phyloP scores from a whole-genome alignment of 225 moss, liverwort and hornwort genomes.

The Anthoceros angustus region DNA sequence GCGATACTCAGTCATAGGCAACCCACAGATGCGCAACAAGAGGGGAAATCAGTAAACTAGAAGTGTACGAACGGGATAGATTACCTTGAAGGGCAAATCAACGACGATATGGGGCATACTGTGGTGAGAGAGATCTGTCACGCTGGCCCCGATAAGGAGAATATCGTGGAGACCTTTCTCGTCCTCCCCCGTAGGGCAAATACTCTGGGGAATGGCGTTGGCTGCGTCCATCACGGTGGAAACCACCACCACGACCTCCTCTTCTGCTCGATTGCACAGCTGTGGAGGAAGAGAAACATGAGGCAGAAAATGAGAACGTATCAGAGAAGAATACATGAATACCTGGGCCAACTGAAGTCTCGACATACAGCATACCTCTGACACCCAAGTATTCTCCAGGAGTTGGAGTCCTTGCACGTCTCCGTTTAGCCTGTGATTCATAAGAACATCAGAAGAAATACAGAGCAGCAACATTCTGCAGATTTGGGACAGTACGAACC shows the following conservation, averaged over 20 bases:
- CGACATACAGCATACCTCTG: conserved; percentile 29
- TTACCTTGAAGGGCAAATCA: conserved; percentile 13
- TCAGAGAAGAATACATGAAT: neutral
- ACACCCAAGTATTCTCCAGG: conserved; percentile 93
- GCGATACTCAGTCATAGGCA: too few species aligned
- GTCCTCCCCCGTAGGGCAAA: conserved; percentile 71
- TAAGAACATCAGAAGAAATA: neutral
- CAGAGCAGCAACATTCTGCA: neutral
- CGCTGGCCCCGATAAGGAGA: conserved; percentile 91
- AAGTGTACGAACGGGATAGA: neutral
- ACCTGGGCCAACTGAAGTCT: neutral
- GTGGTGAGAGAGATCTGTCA: conserved; percentile 81
- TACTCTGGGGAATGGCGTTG: conserved; percentile 87
- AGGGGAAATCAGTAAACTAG: neutral
- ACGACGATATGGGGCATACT: conserved; percentile 68
- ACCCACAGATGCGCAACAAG: too few species aligned
- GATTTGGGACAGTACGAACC: neutral
- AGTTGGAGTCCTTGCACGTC: conserved; percentile 88
- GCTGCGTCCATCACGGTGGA: conserved; percentile 62
- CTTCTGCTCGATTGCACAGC: conserved; percentile 50
- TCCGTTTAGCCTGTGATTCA: conserved; percentile 84
- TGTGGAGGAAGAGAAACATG: neutral
- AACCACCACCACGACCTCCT: conserved; percentile 67
- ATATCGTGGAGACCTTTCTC: conserved; percentile 79
- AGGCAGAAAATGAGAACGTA: neutral